A percentile compares a stretch with the other conserved stretches of the same genome.
phyloP scores from a whole-genome alignment of 805 yeast species.

The Candida takata region DNA sequence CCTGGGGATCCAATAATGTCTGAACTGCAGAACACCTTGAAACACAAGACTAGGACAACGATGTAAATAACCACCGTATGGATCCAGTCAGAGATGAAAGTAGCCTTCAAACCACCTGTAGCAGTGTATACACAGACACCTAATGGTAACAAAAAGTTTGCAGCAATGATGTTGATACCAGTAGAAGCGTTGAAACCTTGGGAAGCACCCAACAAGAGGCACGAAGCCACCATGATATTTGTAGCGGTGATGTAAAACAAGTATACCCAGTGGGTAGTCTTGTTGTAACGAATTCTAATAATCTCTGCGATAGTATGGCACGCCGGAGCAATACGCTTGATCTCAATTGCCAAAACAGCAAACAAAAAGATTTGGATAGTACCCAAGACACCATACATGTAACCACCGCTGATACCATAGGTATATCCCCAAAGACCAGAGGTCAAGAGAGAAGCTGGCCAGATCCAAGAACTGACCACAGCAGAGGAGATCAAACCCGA shows the following conservation, averaged over 20 bases:
- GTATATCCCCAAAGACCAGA: slow-evolving; percentile 34
- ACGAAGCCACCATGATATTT: slow-evolving; percentile 31
- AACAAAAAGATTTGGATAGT: slow-evolving; percentile 33
- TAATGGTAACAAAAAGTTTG: slow-evolving; percentile 37
- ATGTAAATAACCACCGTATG: slow-evolving; percentile 40
- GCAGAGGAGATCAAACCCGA: slow-evolving; percentile 38
- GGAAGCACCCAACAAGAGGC: slow-evolving; percentile 38
- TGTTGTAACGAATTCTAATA: slow-evolving; percentile 31
- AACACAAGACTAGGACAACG: slow-evolving; percentile 29
- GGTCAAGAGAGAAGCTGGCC: slow-evolving; percentile 35
- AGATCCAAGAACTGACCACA: slow-evolving; percentile 40
- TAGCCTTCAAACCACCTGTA: slow-evolving; percentile 45
- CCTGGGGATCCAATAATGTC: slow-evolving; percentile 38
- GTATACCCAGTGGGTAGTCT: slow-evolving; percentile 29
- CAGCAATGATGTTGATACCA: slow-evolving; percentile 40
- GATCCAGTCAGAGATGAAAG: slow-evolving; percentile 45
- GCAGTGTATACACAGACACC: slow-evolving; percentile 43
- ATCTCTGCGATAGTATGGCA: slow-evolving; percentile 36
- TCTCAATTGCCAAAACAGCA: slow-evolving; percentile 31
- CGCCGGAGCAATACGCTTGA: slow-evolving; percentile 35
- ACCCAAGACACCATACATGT: slow-evolving; percentile 26
- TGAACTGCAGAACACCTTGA: slow-evolving; percentile 30
- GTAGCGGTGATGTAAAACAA: slow-evolving; percentile 32
- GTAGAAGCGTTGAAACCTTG: slow-evolving; percentile 34
- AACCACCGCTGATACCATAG: slow-evolving; percentile 37